Base-by-base conservation (phyloP, 1,284 basidiomycete genomes). In the Apiotrichum akiyoshidainum region DNA sequence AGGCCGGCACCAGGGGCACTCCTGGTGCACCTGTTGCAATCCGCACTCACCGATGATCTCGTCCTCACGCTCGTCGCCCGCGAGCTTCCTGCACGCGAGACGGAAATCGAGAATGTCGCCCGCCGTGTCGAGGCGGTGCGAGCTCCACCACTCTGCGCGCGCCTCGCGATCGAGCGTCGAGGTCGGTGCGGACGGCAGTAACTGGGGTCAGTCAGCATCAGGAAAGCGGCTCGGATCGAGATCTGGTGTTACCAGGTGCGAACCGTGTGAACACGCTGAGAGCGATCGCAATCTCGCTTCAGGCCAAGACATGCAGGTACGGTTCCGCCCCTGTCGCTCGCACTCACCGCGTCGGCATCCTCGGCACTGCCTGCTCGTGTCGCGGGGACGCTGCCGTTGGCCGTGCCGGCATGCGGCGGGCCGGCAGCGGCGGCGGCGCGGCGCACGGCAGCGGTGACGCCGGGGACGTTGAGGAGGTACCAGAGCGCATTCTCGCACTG, bases 401-500 rank as follows among this genome's bases (percentile, higher is more conserved):
- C n/a, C 3, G n/a, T 21, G 16, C 42, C 9, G n/a, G 26, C 4
- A 31, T 31, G 26, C 26, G 26, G 7, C 26, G 26, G 26, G 26
- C 26, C 26, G 7, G 26, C 26, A 31, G 7, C 21, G 13, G 48
- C 48, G 22, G 49, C 39, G 22, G 41, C 57, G 5, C 52, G 47
- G 10, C 40, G 19, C 5, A 66, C 47, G 2, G 54, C 52, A 3
- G 37, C 63, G 2, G 46, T 52, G 10, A 67, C 65, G 9, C 45
- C 63, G 1, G 60, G 62, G n/a, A 59, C 54, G 21, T 39, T 42
- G n/a, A 65, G 54, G 21, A 67, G 45, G 34, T 55, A 65, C 46
- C 55, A 59, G 19, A 67, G 52, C 1, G 65, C 63, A 26, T 64
- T 59, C 48, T 65, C 65, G 52, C 58, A 60, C 35, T 58, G 59